These are phyloP conservation scores for Talaromyces liani DNA, from an alignment of 495 filamentous ascomycete genomes.

Conservation along the genomic window DNA sequence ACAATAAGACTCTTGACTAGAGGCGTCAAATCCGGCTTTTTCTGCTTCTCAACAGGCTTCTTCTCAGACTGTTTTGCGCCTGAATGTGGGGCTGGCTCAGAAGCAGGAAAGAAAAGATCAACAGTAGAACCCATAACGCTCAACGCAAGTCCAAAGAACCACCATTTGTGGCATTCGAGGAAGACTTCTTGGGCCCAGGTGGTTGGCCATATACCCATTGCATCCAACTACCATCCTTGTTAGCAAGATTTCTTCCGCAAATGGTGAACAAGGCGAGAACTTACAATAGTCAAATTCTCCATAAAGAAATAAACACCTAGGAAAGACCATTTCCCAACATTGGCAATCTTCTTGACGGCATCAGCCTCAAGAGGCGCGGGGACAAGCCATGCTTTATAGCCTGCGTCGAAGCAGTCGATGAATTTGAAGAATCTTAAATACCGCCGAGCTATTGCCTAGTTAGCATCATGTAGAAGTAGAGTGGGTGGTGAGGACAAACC, in stretches of 20 bases:
- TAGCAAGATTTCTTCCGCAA: neutral
- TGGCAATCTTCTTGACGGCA: neutral
- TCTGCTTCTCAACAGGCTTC: slow-evolving; percentile 7
- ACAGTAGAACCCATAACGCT: slow-evolving; percentile 22
- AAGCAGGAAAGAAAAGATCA: slow-evolving; percentile 10
- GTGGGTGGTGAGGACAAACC: neutral
- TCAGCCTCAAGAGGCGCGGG: neutral
- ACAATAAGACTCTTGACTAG: slow-evolving; percentile 34
- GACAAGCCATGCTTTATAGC: slow-evolving; percentile 1
- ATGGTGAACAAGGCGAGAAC: slow-evolving; percentile 9
- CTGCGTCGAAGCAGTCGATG: slow-evolving; percentile 49
- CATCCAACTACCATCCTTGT: slow-evolving; percentile 31
- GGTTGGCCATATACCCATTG: slow-evolving; percentile 31
- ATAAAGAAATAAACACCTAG: slow-evolving; percentile 32
- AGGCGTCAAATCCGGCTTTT: slow-evolving; percentile 10
- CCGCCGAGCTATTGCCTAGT: slow-evolving; percentile 30
- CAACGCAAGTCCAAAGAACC: slow-evolving; percentile 49
- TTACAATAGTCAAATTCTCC: slow-evolving; percentile 35
- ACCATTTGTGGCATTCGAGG: slow-evolving; percentile 56
- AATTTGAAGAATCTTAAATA: slow-evolving; percentile 59
- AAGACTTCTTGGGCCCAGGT: slow-evolving; percentile 24
- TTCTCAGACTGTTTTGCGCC: neutral
- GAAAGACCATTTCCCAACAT: slow-evolving; percentile 27
- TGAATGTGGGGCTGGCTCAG: neutral
- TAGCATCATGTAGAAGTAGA: neutral